Evolutionary conservation across 495 filamentous ascomycete genomes (phyloP).

Genomic region (Parachaetomium inaequale): DNA sequence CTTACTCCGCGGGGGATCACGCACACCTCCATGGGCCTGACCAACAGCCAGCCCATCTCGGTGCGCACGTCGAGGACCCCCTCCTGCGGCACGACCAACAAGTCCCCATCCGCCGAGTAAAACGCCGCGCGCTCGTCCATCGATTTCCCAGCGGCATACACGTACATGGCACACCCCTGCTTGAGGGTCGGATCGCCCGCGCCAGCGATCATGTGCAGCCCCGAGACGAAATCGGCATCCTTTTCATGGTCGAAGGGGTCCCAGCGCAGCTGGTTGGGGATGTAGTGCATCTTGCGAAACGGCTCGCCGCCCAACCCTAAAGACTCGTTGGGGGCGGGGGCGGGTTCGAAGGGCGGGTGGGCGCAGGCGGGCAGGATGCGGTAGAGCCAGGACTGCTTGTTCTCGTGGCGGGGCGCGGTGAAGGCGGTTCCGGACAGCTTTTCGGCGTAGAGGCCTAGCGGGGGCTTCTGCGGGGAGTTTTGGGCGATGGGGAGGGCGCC

Average conservation of each 20-base stretch:
- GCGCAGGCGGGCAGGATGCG: conserved; percentile 80
- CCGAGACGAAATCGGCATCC: conserved; percentile 73
- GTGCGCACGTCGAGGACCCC: conserved; percentile 83
- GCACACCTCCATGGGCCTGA: conserved; percentile 84
- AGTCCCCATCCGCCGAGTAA: conserved; percentile 88
- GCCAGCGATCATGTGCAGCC: conserved; percentile 72
- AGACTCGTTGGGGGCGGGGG: conserved; percentile 28
- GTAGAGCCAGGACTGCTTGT: conserved; percentile 93
- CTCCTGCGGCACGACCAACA: conserved; percentile 80
- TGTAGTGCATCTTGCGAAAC: conserved; percentile 54
- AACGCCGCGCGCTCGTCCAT: conserved; percentile 75
- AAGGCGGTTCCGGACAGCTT: conserved; percentile 94
- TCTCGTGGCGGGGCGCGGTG: conserved; percentile 83
- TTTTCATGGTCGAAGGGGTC: conserved; percentile 75
- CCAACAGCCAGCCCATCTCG: conserved; percentile 75
- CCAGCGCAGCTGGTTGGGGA: conserved; percentile 90
- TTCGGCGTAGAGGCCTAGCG: conserved; percentile 82
- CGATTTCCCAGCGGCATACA: conserved; percentile 76
- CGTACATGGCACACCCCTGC: conserved; percentile 72
- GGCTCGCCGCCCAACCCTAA: conserved; percentile 18
- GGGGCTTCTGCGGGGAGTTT: conserved; percentile 85
- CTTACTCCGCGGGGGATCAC: conserved; percentile 82
- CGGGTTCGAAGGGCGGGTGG: conserved; percentile 66
- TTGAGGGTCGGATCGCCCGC: conserved; percentile 82
- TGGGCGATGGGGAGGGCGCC: conserved; percentile 56